Evolutionary conservation across 371 early-diverging fungal genomes (phyloP).

Genomic region (Polyrhizophydium stewartii): DNA sequence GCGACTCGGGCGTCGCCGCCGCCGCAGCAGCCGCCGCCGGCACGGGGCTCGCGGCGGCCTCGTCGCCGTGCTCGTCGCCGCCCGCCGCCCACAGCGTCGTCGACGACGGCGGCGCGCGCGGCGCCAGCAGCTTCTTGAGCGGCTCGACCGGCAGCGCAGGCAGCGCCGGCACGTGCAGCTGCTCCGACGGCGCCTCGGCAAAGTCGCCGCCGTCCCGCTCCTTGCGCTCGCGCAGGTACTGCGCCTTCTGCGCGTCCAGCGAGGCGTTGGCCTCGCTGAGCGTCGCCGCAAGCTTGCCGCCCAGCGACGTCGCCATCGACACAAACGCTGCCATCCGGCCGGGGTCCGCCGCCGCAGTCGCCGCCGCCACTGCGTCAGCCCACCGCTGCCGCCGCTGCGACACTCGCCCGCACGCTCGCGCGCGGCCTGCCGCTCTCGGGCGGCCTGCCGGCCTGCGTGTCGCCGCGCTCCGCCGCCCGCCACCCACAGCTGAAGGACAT

Average conservation of each 20-base stretch:
- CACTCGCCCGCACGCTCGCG: too few relatives aligned
- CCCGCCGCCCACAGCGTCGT: not conserved
- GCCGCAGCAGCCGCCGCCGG: not conserved
- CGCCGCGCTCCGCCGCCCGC: too few relatives aligned
- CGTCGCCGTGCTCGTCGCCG: not conserved
- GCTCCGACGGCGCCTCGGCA: not conserved
- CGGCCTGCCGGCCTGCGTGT: too few relatives aligned
- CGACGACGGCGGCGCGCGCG: not conserved
- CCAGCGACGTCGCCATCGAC: not conserved
- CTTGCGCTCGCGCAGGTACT: not conserved
- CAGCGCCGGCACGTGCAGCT: not conserved
- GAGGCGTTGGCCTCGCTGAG: conserved; percentile 4
- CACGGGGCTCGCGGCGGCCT: not conserved
- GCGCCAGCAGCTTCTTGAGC: not conserved
- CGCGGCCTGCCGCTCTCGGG: too few relatives aligned
- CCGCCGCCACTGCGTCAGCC: too few relatives aligned
- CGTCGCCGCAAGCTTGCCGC: not conserved
- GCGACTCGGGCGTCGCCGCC: conserved; percentile 32
- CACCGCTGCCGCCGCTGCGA: too few relatives aligned
- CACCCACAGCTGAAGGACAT: too few relatives aligned
- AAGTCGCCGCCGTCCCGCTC: conserved; percentile 5
- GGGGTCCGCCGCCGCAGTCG: too few relatives aligned
- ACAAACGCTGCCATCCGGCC: not conserved
- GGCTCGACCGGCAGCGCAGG: not conserved
- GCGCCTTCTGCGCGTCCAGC: not conserved